Evolutionary conservation across 2,329 filamentous ascomycete species (phyloP), one percentile per base, ranked within the genome.

Genomic region (Colletotrichum abscissum): DNA sequence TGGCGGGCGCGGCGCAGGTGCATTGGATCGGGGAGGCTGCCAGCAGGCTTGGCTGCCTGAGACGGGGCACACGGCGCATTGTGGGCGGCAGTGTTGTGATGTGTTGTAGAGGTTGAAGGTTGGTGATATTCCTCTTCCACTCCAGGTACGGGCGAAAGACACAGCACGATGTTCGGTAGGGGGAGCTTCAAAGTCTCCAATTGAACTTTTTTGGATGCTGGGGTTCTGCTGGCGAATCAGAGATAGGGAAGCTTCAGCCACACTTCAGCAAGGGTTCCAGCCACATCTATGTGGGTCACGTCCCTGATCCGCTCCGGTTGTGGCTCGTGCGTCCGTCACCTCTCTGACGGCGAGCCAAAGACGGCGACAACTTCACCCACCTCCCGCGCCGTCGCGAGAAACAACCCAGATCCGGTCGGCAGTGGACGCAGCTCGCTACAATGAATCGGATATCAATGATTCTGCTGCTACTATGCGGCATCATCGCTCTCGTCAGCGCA

Each of bases 51-150:
- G 84, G 78, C 49, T 80, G 79, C 77, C 80, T 78, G 75, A 82
- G 76, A 75, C 82, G 79, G 70, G 83, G 77, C 84, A 86, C 81
- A 80, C 85, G 83, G 72, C 84, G 79, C 84, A 87, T 86, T 76
- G 74, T 80, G 74, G 58, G 58, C 28, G 55, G 14, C 7, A 54
- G 22, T 63, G 54, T 63, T 5, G 26, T 63, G 54, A 5, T 56
- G 33, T 30, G 55, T 26, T 35, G 49, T 38, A 52, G 56, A 26
- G 67, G 14, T 52, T 26, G 19, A 28, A n/a, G 57, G 33, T 35
- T 35, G 33, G 33, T 35, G 11, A 35, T 35, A 35, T 38, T 24
- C 14, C 12, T 3, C 9, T 33, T 56, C 52, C 7, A 30, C 52
- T 69, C 33, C 49, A n/a, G 24, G 30, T 30, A 26, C 30, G 42